Evolutionary conservation across 2,329 filamentous ascomycete genomes (phyloP).

Genomic region (Aspergillus pseudonomiae): DNA sequence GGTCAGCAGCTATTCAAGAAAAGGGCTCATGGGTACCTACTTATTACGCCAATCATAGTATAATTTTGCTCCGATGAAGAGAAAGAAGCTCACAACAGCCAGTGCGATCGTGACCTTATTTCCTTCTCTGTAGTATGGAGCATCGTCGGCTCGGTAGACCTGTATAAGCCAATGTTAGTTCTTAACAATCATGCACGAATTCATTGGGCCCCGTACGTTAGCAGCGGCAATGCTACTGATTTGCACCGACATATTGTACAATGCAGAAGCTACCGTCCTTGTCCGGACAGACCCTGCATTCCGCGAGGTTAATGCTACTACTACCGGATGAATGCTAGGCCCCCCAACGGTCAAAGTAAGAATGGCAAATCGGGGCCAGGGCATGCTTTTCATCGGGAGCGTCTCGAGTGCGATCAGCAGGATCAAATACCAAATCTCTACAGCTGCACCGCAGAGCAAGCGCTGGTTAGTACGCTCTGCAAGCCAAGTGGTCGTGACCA

Average conservation of each 20-base stretch:
- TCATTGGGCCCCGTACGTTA: constrained; percentile 15
- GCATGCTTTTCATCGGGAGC: constrained; percentile 46
- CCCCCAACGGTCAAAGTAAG: constrained; percentile 53
- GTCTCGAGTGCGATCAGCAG: constrained; percentile 53
- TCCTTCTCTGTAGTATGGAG: constrained; percentile 56
- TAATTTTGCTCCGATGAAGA: constrained; percentile 47
- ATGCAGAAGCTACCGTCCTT: constrained; percentile 37
- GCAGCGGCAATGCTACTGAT: constrained; percentile 32
- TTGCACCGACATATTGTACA: constrained; percentile 48
- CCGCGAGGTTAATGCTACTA: constrained; percentile 31
- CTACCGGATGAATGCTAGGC: constrained; percentile 47
- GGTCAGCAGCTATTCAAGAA: neutral
- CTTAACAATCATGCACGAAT: neutral
- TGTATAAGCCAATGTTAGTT: constrained; percentile 30
- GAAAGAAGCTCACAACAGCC: constrained; percentile 48
- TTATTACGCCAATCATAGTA: constrained; percentile 34
- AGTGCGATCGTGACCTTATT: constrained; percentile 59
- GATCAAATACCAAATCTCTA: constrained; percentile 55
- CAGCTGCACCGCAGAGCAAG: constrained; percentile 53
- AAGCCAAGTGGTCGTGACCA: constrained; percentile 54
- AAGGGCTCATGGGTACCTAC: neutral
- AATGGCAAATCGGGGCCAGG: constrained; percentile 55
- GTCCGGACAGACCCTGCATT: constrained; percentile 42
- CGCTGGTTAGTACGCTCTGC: constrained; percentile 57
- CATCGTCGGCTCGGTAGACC: constrained; percentile 47